phyloP scores from a whole-genome alignment of 2,329 filamentous ascomycete species.

The Cryphonectria parasitica region DNA sequence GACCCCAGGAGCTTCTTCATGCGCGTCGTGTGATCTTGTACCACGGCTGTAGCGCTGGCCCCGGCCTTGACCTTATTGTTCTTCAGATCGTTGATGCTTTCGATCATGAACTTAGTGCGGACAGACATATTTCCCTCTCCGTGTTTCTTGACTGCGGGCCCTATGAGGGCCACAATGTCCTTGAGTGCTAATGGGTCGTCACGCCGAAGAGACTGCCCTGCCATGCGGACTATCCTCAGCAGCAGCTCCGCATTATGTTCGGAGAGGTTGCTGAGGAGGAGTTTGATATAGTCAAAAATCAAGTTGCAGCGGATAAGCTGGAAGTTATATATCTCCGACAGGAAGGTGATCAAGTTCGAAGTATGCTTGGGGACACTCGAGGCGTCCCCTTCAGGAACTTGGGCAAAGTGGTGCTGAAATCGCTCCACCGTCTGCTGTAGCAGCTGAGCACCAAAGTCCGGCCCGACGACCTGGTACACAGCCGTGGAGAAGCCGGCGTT shows the following conservation, averaged over 20 bases:
- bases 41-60: constrained; percentile 69
- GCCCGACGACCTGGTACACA: constrained; percentile 83
- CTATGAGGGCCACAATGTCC: constrained; percentile 81
- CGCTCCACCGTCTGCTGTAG: constrained; percentile 77
- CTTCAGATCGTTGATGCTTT: constrained; percentile 91
- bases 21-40: constrained; percentile 79
- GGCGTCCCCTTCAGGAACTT: constrained; percentile 39
- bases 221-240: constrained; percentile 80
- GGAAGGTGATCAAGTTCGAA: constrained; percentile 78
- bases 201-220: constrained; percentile 79
- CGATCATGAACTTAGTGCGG: constrained; percentile 95
- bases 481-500: constrained; percentile 89
- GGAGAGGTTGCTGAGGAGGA: constrained; percentile 74
- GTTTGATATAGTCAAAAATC: constrained; percentile 87
- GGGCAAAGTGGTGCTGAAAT: constrained; percentile 69
- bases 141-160: constrained; percentile 68
- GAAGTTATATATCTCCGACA: constrained; percentile 90
- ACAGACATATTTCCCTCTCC: constrained; percentile 77
- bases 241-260: constrained; percentile 89
- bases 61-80: constrained; percentile 88
- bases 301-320: constrained; percentile 82
- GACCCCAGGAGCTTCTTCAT: constrained; percentile 89
- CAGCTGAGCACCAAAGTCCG: constrained; percentile 87
- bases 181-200: constrained; percentile 89
- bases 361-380: constrained; percentile 57